Evolutionary conservation across 257 asterid species (phyloP).

Genomic region (Mitragyna speciosa): DNA sequence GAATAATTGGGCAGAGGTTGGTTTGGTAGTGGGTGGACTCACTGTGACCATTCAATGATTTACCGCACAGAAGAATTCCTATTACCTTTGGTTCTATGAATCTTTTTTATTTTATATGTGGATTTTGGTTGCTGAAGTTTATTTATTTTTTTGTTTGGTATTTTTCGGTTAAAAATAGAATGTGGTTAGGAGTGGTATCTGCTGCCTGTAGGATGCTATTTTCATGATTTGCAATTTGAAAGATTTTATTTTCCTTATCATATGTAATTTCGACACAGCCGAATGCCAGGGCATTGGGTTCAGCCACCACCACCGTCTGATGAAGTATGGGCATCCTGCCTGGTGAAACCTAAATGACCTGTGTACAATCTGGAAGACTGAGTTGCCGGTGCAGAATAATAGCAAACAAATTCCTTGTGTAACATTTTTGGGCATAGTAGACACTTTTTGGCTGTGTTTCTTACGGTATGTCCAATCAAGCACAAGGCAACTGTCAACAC

Average conservation of each 20-base stretch:
- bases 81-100: background rate
- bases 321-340: constrained; percentile 87
- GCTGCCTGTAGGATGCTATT: no score
- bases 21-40: background rate
- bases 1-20: background rate
- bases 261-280: constrained; percentile 51
- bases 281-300: constrained; percentile 93
- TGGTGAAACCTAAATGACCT: constrained; percentile 45
- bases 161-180: no score
- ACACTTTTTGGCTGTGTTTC: background rate
- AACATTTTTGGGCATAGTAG: background rate
- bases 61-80: background rate
- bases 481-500: background rate
- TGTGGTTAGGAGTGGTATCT: no score
- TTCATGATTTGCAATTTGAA: no score
- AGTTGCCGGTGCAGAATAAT: background rate
- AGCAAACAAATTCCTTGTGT: background rate
- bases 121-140: background rate
- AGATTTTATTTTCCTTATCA: constrained; percentile 8
- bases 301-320: constrained; percentile 89
- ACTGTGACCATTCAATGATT: background rate
- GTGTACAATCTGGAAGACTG: background rate
- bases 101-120: background rate
- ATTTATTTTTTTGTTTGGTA: background rate
- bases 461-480: background rate